Evolutionary conservation across 768 basidiomycete species (phyloP), one percentile per base, ranked within the genome.

Genomic region (Lanmaoa rubissima): DNA sequence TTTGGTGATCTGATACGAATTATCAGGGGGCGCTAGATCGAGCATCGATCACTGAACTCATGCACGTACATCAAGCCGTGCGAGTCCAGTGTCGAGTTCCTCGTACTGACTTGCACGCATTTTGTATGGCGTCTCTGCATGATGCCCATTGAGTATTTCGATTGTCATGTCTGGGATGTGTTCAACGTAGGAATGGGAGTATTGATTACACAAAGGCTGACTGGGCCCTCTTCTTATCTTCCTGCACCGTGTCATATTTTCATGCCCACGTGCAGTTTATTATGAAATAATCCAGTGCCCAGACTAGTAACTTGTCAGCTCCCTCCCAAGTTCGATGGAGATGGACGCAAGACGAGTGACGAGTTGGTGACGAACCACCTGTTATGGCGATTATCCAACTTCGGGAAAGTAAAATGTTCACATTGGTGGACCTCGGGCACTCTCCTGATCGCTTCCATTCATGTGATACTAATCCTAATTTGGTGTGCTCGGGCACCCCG

Each of bases 1-100:
- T 61, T 77, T 82, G 7, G 84, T 80, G 2, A 83, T 77, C 88
- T 90, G 53, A 26, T 19, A 8, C 5, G 31, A 13, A 31, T 34
- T 4, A 24, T 21, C 1, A 44, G 21, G 3, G 1, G 19, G 21
- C 21, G 28, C 32, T 17, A 32, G 26, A n/a, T 21, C n/a, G 24
- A 19, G 21, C n/a, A 12, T 21, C 13, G 31, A 51, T 42, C n/a
- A 19, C 5, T 1, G 28, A 52, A 12, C 5, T 8, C 21, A 4
- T 45, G 49, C 11, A 66, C 66, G 58, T 42, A 69, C 67, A 34
- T 70, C 60, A 5, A 69, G 64, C 16, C 12, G 55, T 4, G 58
- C 54, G 10, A 41, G 36, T 11, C 26, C 43, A 3, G 9, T 42
- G 9, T 56, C 56, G 24, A 7, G 14, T 6, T 59, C 46, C 3